Evolutionary conservation across 2,329 filamentous ascomycete genomes (phyloP).

Genomic region (Amauroascus verrucosus): DNA sequence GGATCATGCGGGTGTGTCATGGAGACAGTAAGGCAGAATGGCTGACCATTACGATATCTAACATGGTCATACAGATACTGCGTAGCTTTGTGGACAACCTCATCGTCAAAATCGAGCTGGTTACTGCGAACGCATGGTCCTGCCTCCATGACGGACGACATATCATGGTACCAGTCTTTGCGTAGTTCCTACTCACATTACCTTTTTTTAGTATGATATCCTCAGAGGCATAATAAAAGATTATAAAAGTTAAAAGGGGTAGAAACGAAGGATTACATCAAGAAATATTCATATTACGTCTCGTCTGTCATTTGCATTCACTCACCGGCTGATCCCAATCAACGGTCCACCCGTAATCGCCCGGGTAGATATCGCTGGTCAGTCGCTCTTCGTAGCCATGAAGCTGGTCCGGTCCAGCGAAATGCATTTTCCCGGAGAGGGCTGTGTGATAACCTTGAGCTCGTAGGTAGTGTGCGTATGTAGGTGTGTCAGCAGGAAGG

Average conservation of each 20-base stretch:
- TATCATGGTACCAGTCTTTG: conserved; percentile 94
- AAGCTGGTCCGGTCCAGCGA: conserved; percentile 71
- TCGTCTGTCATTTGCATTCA: conserved; percentile 7
- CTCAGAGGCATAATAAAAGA: background rate
- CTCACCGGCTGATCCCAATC: conserved; percentile 80
- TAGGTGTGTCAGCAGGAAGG: conserved; percentile 73
- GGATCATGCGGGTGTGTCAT: conserved; percentile 92
- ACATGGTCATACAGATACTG: conserved; percentile 89
- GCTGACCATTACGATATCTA: conserved; percentile 63
- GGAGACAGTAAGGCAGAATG: conserved; percentile 83
- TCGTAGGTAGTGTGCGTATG: conserved; percentile 85
- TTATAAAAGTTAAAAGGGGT: background rate
- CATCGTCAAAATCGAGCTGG: conserved; percentile 91
- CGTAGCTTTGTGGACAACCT: conserved; percentile 83
- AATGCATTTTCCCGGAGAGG: conserved; percentile 94
- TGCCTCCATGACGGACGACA: conserved; percentile 83
- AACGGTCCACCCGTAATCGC: conserved; percentile 87
- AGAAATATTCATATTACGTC: background rate
- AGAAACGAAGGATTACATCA: conserved; percentile 9
- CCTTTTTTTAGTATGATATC: background rate
- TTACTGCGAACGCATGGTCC: conserved; percentile 84
- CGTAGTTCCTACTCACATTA: conserved; percentile 39
- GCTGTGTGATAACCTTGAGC: conserved; percentile 79
- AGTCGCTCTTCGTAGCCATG: conserved; percentile 88
- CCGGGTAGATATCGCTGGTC: conserved; percentile 92